Base-by-base conservation (phyloP, 176 grass and related monocot genomes). In the Eragrostis nindensis region DNA sequence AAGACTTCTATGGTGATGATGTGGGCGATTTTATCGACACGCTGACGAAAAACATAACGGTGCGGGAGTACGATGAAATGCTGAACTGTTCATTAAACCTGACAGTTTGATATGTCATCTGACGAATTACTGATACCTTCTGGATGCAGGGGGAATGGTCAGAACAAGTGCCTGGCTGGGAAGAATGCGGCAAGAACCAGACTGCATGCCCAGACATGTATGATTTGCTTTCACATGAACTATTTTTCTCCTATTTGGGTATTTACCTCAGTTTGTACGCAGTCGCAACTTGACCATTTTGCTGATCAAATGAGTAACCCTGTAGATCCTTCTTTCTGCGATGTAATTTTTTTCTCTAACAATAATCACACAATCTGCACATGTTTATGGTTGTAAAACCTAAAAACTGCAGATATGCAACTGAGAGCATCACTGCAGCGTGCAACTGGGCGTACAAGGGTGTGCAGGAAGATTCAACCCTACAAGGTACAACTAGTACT, bases 391-490 rank as follows among this genome's bases (percentile, higher is more conserved):
- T 6, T 45, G 55, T 39, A 39, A 76, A 68, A 41, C 30, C 29
- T 60, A n/a, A 29, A 64, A 91, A 36, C 1, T 36, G 32, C 32
- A 36, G 88, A 71, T 94, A 89, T 60, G 92, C 88, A 29, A 71
- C 92, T 2, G 88, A 94, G 78, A 84, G 88, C 62, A 84, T 94
- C 59, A 26, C 83, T 16, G 89, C 86, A 79, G 86, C 88, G 57
- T 94, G 92, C 29, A 62, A 89, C 50, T 94, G 86, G 92, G 92
- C 89, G 22, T 89, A 91, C 67, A 91, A 91, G 72, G 68, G 67
- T 27, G 89, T 87, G 41, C 19, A 57, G 1, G 29, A 86, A 44
- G 80, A 80, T 70, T 70, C 92, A 5, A 53, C 61, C 1, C 52
- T 91, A 19, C 18, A 73, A 68, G 92, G 92, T 91, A 50, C 5